Evolutionary conservation across 495 filamentous ascomycete genomes (phyloP).

Genomic region (Tuber magnatum): DNA sequence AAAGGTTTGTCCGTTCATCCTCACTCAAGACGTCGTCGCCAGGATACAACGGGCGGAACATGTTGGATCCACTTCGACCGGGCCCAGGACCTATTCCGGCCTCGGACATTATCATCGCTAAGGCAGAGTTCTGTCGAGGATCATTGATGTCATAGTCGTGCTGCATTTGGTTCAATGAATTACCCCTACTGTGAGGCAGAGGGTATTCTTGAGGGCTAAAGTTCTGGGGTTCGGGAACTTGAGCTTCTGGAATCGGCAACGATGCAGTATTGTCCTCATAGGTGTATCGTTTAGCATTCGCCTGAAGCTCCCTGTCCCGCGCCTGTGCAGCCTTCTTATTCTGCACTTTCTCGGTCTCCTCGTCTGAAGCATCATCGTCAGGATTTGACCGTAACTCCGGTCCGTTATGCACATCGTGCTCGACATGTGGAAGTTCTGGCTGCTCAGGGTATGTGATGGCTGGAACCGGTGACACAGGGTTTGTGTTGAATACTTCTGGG

Average conservation of each 20-base stretch:
- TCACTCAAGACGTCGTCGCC: slow-evolving; percentile 37
- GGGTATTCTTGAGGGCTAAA: slow-evolving; percentile 31
- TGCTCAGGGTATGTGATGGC: slow-evolving; percentile 34
- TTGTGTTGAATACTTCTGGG: slow-evolving; percentile 37
- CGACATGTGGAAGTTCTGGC: slow-evolving; percentile 37
- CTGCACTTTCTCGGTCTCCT: slow-evolving; percentile 34
- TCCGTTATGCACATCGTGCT: slow-evolving; percentile 49
- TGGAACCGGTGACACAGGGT: slow-evolving; percentile 42
- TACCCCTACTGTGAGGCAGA: slow-evolving; percentile 36
- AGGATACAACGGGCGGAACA: neutral
- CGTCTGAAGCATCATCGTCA: slow-evolving; percentile 35
- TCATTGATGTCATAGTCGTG: slow-evolving; percentile 33
- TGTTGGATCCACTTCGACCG: slow-evolving; percentile 6
- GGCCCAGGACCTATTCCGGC: slow-evolving; percentile 22
- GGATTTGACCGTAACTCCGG: slow-evolving; percentile 37
- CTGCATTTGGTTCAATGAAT: slow-evolving; percentile 36
- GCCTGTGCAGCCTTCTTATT: slow-evolving; percentile 29
- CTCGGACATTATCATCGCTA: slow-evolving; percentile 39
- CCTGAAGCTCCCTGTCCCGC: slow-evolving; percentile 8
- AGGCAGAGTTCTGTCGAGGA: slow-evolving; percentile 35
- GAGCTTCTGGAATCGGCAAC: slow-evolving; percentile 22
- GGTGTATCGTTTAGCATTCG: slow-evolving; percentile 21
- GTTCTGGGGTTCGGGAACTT: slow-evolving; percentile 17
- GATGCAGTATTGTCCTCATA: slow-evolving; percentile 12
- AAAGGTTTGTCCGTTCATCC: slow-evolving; percentile 42